Evolutionary conservation across 495 filamentous ascomycete genomes (phyloP).

Genomic region (Hyaloscypha variabilis): DNA sequence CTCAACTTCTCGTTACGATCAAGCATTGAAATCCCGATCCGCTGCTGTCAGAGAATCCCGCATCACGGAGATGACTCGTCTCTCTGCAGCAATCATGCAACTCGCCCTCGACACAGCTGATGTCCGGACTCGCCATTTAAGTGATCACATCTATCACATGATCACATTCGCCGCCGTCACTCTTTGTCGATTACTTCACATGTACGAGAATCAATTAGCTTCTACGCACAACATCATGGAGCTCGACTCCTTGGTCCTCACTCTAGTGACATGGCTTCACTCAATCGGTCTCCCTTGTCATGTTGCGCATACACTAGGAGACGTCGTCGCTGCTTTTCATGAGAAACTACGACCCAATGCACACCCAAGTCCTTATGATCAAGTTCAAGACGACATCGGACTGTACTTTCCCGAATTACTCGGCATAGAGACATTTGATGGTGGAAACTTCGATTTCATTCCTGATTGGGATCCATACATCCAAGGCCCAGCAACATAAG

Average conservation of each 20-base stretch:
- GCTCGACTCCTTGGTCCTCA: slow-evolving; percentile 39
- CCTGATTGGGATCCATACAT: slow-evolving; percentile 15
- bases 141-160: slow-evolving; percentile 53
- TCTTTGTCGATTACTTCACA: slow-evolving; percentile 42
- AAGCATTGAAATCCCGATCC: slow-evolving; percentile 41
- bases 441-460: slow-evolving; percentile 5
- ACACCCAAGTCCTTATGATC: slow-evolving; percentile 9
- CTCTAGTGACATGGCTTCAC: slow-evolving; percentile 44
- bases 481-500: slow-evolving; percentile 10
- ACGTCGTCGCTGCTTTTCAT: slow-evolving; percentile 32
- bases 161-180: slow-evolving; percentile 49
- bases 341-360: slow-evolving; percentile 17
- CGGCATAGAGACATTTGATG: slow-evolving; percentile 2
- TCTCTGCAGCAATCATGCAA: slow-evolving; percentile 44
- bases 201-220: slow-evolving; percentile 39
- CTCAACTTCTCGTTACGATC: slow-evolving; percentile 46
- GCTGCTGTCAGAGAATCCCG: slow-evolving; percentile 40
- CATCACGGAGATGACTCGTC: slow-evolving; percentile 45
- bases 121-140: slow-evolving; percentile 47
- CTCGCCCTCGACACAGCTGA: slow-evolving; percentile 51
- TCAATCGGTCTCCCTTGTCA: slow-evolving; percentile 48
- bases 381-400: slow-evolving; percentile 3
- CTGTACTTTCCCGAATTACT: slow-evolving; percentile 15
- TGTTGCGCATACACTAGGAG: slow-evolving; percentile 45
- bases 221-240: slow-evolving; percentile 33